Percentiles rank a stretch among this genome's conserved stretches.
These are phyloP conservation scores for Plasmodium gonderi DNA, from an alignment of 169 alveolate species.

Conservation along the genomic window DNA sequence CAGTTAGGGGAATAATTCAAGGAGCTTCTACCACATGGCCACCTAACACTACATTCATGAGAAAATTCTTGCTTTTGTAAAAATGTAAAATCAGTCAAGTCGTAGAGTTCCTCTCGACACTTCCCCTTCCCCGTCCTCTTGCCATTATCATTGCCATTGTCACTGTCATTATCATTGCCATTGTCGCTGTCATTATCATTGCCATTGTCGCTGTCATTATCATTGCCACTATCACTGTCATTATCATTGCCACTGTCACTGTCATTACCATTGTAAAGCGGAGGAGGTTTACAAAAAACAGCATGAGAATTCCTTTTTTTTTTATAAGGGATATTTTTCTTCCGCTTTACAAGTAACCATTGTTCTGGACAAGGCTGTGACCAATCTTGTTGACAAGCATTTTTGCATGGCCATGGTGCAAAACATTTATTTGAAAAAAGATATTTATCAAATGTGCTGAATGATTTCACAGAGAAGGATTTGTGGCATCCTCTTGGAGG, in stretches of 20 bases:
- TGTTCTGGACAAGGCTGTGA: constrained; percentile 33
- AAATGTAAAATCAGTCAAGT: constrained; percentile 57
- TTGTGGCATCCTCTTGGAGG: constrained; percentile 79
- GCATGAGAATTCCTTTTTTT: no score
- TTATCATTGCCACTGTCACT: not conserved
- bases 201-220: not conserved
- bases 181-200: not conserved
- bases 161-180: not conserved
- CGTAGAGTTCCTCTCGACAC: not conserved
- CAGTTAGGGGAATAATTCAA: constrained; percentile 18
- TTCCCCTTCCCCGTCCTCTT: constrained; percentile 8
- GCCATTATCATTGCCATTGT: not conserved
- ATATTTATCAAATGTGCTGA: constrained; percentile 66
- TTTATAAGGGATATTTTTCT: not conserved
- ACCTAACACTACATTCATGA: constrained; percentile 77
- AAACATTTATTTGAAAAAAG: constrained; percentile 76
- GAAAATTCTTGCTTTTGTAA: constrained; percentile 80
- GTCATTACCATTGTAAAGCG: not conserved
- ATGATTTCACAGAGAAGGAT: constrained; percentile 41
- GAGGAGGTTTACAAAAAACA: no score
- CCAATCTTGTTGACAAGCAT: constrained; percentile 80
- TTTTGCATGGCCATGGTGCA: constrained; percentile 84
- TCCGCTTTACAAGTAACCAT: not conserved
- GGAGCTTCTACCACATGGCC: constrained; percentile 78
- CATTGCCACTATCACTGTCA: not conserved